Conservation (phyloP, 2,329 filamentous ascomycete species). For the Fusarium caatingaense region DNA sequence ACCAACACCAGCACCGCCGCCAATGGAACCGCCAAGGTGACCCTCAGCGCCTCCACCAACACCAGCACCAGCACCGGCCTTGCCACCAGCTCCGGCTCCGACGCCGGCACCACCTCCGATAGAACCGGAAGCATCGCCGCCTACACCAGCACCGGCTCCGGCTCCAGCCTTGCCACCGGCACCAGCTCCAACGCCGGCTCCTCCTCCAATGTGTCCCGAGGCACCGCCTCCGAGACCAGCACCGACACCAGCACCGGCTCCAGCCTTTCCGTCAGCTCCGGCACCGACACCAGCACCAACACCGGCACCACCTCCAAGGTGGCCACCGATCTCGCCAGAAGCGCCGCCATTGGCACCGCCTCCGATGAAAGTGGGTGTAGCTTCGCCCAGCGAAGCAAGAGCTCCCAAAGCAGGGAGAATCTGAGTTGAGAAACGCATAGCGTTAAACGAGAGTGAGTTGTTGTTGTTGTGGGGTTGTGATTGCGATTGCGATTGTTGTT, state of each 20-base stretch:
- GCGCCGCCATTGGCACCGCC: constrained; percentile 9
- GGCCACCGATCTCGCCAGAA: constrained; percentile 1
- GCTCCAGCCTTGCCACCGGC: neutral
- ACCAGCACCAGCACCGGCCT: neutral
- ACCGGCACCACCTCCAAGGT: constrained; percentile 16
- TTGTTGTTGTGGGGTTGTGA: neutral
- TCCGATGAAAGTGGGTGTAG: constrained; percentile 32
- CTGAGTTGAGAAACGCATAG: constrained; percentile 34
- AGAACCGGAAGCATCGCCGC: neutral
- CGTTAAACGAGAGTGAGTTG: constrained; percentile 20
- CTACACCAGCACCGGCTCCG: neutral
- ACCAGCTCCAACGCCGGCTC: neutral
- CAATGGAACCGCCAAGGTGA: neutral
- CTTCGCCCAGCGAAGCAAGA: constrained; percentile 36
- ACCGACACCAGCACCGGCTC: neutral
- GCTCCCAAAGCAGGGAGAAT: constrained; percentile 35
- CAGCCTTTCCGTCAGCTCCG: no score
- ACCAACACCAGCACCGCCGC: neutral
- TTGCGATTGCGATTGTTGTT: neutral
- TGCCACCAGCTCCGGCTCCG: neutral
- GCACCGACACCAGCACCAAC: neutral
- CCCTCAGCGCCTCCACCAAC: neutral
- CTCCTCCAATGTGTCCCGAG: neutral
- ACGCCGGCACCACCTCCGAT: neutral
- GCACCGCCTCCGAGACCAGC: neutral